Conservation (phyloP, 73 alveolate species). For the Paramecium octaurelia region DNA sequence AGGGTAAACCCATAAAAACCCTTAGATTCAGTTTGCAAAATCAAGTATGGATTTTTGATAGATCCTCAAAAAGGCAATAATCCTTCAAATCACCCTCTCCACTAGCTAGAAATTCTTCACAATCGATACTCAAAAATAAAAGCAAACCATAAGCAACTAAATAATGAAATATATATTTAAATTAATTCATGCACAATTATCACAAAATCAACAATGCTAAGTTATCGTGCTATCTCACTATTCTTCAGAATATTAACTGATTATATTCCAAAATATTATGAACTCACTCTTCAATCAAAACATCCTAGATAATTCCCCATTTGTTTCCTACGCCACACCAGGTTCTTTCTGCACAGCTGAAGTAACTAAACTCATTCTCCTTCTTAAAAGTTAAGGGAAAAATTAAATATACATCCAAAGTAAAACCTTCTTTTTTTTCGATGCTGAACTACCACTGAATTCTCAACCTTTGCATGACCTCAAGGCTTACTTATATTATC, state of each 20-base stretch:
- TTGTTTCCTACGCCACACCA: not conserved
- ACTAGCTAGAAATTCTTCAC: not conserved
- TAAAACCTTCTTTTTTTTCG: not conserved
- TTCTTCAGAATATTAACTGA: not conserved
- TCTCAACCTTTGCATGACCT: not conserved
- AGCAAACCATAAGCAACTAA: not conserved
- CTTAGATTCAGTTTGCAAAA: not conserved
- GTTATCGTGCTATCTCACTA: not conserved
- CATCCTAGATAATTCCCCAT: not conserved
- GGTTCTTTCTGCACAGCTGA: not conserved
- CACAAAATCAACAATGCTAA: not conserved
- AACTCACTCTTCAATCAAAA: not conserved
- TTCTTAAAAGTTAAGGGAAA: not conserved
- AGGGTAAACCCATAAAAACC: constrained; percentile 12
- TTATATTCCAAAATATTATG: not conserved
- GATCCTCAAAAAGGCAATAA: not conserved
- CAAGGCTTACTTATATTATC: not conserved
- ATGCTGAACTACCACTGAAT: not conserved
- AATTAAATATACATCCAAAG: not conserved
- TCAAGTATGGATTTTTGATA: not conserved
- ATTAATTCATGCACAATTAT: not conserved
- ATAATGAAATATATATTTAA: not conserved
- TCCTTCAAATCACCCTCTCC: constrained; percentile 17
- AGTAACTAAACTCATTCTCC: not conserved
- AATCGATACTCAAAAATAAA: not conserved